A percentile compares a stretch with the other conserved stretches of the same genome.
These are phyloP conservation scores for Zarea fungicola DNA, from an alignment of 2,329 filamentous ascomycete species.

Conservation along the genomic window DNA sequence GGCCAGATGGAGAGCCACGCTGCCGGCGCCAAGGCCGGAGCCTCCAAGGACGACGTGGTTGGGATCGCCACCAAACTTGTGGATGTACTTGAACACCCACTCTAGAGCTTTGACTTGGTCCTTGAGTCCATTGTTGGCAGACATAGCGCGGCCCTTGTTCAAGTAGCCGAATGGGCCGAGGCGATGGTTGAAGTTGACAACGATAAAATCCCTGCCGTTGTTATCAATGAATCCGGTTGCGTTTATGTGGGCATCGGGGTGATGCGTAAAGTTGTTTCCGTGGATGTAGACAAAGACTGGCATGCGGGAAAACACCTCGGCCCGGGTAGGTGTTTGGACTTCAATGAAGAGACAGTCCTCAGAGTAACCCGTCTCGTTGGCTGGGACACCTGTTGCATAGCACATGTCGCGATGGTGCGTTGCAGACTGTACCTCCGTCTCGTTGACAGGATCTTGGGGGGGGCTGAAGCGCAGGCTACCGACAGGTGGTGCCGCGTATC, in stretches of 20 bases:
- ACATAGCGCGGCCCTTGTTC: slow-evolving; percentile 49
- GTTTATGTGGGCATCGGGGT: slow-evolving; percentile 49
- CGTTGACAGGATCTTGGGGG: slow-evolving; percentile 54
- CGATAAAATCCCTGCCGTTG: slow-evolving; percentile 56
- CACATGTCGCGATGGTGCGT: slow-evolving; percentile 31
- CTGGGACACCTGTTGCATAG: slow-evolving; percentile 24
- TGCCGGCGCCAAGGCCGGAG: slow-evolving; percentile 61
- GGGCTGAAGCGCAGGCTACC: slow-evolving; percentile 61
- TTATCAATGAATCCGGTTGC: slow-evolving; percentile 53
- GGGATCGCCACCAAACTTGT: slow-evolving; percentile 47
- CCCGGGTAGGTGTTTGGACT: slow-evolving; percentile 54
- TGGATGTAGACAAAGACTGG: slow-evolving; percentile 59
- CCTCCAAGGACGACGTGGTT: slow-evolving; percentile 53
- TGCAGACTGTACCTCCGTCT: slow-evolving; percentile 45
- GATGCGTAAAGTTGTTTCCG: slow-evolving; percentile 48
- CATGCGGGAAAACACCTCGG: slow-evolving; percentile 43
- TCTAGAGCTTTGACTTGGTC: slow-evolving; percentile 65
- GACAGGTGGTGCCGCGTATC: slow-evolving; percentile 66
- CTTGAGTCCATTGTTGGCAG: slow-evolving; percentile 62
- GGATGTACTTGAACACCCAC: slow-evolving; percentile 62
- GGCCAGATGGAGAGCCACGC: slow-evolving; percentile 59
- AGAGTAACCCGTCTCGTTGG: slow-evolving; percentile 26
- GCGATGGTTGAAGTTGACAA: slow-evolving; percentile 72
- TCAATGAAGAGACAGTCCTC: slow-evolving; percentile 70
- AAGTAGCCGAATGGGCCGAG: slow-evolving; percentile 72